Evolutionary conservation across 106 monocot genomes (phyloP), one percentile per base, ranked within the genome.

Genomic region (Dendrobium chrysotoxum): DNA sequence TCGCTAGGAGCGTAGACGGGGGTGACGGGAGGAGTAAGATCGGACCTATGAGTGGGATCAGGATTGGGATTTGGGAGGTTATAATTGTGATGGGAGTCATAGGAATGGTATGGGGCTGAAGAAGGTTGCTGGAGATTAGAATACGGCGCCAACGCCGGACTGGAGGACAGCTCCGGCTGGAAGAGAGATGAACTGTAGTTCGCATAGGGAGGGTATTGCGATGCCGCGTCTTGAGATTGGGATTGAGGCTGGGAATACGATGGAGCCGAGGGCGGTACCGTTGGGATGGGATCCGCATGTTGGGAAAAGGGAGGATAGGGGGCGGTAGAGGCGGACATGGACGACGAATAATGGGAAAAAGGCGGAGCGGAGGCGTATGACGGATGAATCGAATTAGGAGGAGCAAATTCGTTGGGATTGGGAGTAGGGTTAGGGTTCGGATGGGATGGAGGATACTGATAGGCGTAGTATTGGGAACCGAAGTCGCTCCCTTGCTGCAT

Each of bases 281-380:
- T 53, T 75, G 77, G 80, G 50, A 39, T 55, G 45, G 83, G 85
- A 77, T 83, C 89, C 13, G 61, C 81, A 54, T 80, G 85, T 21
- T 44, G 81, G 39, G 76, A 39, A 45, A 68, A 83, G 5, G 87
- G 64, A 68, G 87, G 85, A 42, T 73, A 40, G 26, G 70, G 28
- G 70, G 70, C 10, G 2, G 78, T 46, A 55, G 78, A 64, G 50
- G 9, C 28, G 47, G 75, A 41, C 21, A 73, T 17, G 55, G 88
- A 38, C 70, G 88, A 20, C 28, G 89, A 28, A 82, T 80, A 79
- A 18, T 73, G 53, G 77, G 86, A 85, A 67, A 89, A 91, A 31
- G 93, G 89, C 45, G 91, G 91, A 20, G 93, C 89, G 45, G 93
- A 91, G 80, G 93, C 93, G 83, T 81, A 68, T 38, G 81, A n/a